A percentile compares a stretch with the other conserved stretches of the same genome.
phyloP scores from a whole-genome alignment of 306 rosid genomes.

The Oemleria cerasiformis region DNA sequence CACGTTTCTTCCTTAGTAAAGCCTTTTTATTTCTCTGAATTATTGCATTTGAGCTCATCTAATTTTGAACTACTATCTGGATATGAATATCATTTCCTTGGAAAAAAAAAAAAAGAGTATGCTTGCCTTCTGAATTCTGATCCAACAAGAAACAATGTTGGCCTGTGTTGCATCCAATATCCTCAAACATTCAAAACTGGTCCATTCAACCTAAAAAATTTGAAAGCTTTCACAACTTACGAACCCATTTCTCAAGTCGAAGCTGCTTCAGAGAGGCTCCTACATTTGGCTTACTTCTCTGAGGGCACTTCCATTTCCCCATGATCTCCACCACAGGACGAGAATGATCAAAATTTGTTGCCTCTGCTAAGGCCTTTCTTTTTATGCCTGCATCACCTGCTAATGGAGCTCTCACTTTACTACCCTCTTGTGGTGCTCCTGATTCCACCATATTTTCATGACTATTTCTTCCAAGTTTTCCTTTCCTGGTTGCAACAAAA shows the following conservation, averaged over 20 bases:
- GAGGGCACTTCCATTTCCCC: conserved; percentile 91
- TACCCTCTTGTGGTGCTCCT: conserved; percentile 14
- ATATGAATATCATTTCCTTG: too few relatives aligned
- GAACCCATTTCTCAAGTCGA: conserved; percentile 83
- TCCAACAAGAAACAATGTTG: too few relatives aligned
- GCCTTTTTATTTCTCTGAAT: too few relatives aligned
- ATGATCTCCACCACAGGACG: conserved; percentile 32
- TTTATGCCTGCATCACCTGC: conserved; percentile 17
- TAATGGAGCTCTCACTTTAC: conserved; percentile 18
- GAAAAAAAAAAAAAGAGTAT: too few relatives aligned
- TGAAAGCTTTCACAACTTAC: conserved; percentile 28
- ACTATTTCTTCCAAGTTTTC: conserved; percentile 10
- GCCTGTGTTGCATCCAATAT: too few relatives aligned
- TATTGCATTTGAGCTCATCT: too few relatives aligned
- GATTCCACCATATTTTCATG: conserved; percentile 33
- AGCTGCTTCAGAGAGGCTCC: conserved; percentile 90
- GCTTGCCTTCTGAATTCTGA: too few relatives aligned
- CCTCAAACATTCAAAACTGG: not conserved
- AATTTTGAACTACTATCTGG: too few relatives aligned
- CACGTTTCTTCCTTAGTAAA: too few relatives aligned
- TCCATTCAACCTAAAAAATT: not conserved
- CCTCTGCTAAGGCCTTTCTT: conserved; percentile 58
- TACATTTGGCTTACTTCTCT: conserved; percentile 55
- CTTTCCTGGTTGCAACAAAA: conserved; percentile 57
- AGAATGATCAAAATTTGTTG: conserved; percentile 54